phyloP scores from a whole-genome alignment of 176 grass and related monocot species.

The Phragmites australis region DNA sequence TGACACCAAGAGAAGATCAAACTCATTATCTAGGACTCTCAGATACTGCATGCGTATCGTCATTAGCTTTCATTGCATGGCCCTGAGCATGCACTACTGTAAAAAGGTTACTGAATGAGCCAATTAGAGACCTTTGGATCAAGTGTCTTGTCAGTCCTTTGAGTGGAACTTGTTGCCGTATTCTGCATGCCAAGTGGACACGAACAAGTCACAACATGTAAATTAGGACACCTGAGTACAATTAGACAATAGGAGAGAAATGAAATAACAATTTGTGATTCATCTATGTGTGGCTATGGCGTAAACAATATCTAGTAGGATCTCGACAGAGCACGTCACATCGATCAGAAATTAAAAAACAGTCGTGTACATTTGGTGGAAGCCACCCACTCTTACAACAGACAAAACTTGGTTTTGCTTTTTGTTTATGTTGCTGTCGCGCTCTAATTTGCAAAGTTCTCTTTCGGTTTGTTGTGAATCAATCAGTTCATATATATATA shows the following conservation, averaged over 20 bases:
- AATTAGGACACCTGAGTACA: not conserved
- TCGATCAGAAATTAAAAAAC: constrained; percentile 39
- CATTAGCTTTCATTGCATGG: constrained; percentile 12
- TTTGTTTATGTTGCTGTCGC: constrained; percentile 49
- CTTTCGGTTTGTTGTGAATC: constrained; percentile 34
- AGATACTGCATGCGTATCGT: not conserved
- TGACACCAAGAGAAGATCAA: constrained; percentile 8
- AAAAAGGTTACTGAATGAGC: not conserved
- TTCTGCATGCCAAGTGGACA: constrained; percentile 45
- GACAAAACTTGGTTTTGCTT: constrained; percentile 39
- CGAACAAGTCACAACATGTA: not conserved
- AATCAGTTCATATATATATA: constrained; percentile 13
- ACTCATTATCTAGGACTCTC: constrained; percentile 1
- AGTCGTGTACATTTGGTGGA: constrained; percentile 47
- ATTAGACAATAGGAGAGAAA: not conserved
- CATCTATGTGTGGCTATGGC: not conserved
- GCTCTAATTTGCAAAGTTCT: constrained; percentile 35
- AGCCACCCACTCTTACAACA: constrained; percentile 47
- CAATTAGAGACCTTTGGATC: constrained; percentile 60
- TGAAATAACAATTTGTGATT: not conserved
- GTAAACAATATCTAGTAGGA: constrained; percentile 23
- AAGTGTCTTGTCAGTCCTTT: constrained; percentile 55
- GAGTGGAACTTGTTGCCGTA: constrained; percentile 41
- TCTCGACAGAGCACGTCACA: constrained; percentile 32
- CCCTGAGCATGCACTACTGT: not conserved